Evolutionary conservation across 306 rosid species (phyloP), one percentile per base, ranked within the genome.

Genomic region (Aeschynomene evenia): DNA sequence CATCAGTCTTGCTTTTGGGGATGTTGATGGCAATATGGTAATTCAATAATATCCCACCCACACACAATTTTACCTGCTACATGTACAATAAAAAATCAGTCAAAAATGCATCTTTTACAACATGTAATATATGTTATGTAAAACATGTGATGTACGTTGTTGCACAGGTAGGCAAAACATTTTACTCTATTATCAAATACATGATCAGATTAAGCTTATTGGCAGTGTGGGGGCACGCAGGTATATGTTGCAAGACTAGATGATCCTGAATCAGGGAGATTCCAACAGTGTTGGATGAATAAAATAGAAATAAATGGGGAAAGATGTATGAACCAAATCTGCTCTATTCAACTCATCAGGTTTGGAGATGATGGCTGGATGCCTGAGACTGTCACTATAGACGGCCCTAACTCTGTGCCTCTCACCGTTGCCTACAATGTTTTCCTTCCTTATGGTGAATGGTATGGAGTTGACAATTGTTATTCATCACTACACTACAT

Each of bases 291-390:
- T 62, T 72, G 86, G 7, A 79, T 63, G 0, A 79, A 74, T 71
- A 77, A 62, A 9, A 83, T 74, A 28, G 65, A 82, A 4, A 16
- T 88, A 70, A 4, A n/a, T 0, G 48, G 48, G 15, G 96, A 88
- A 29, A 75, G 82, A 9, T 91, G 96, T 70, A 58, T 78, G 0
- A 28, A 62, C 42, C 68, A 77, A 78, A 60, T 91, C 36, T 91
- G 96, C 66, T 65, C 46, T 19, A 34, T 91, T n/a, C 70, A 83
- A 39, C 48, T 91, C 5, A 74, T 80, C 80, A 75, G 85, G 74
- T 73, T 14, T n/a, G 91, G 96, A 26, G 56, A 56, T 22, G 86
- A 88, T 59, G 97, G 91, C 11, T 91, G 93, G 97, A 79, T 57
- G 16, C 85, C 82, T 20, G 88, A 86, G 37, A 70, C 64, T 26